Conservation (phyloP, 768 basidiomycete species). For the Serendipita sp. region DNA sequence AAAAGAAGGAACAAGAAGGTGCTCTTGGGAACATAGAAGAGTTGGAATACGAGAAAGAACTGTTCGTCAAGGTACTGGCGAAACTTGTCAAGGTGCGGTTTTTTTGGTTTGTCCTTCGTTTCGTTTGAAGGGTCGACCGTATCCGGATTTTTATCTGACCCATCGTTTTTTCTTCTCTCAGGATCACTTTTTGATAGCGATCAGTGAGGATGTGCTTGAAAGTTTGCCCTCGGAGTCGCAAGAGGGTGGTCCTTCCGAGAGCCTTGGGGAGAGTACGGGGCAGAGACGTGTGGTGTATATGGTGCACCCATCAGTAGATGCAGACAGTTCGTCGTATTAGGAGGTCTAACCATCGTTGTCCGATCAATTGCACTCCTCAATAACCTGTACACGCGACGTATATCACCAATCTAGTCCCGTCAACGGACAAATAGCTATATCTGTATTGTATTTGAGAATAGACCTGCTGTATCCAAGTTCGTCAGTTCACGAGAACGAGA, state of each 20-base stretch:
- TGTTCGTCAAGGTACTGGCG: constrained; percentile 75
- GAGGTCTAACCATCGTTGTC: too few relatives aligned
- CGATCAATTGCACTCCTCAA: too few relatives aligned
- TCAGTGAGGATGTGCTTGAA: constrained; percentile 70
- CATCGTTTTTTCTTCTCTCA: too few relatives aligned
- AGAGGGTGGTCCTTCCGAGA: constrained; percentile 40
- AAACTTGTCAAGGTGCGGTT: constrained; percentile 75
- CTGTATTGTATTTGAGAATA: too few relatives aligned
- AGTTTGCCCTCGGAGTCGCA: constrained; percentile 43
- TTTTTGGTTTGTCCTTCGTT: neutral
- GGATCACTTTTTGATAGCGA: constrained; percentile 76
- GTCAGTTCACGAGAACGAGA: too few relatives aligned
- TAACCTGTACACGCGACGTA: too few relatives aligned
- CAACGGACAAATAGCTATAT: too few relatives aligned
- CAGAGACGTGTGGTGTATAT: constrained; percentile 68
- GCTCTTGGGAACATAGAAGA: constrained; percentile 63
- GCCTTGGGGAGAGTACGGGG: constrained; percentile 31
- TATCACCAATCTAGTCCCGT: too few relatives aligned
- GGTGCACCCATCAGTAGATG: constrained; percentile 80
- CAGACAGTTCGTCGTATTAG: constrained; percentile 27
- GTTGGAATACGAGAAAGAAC: constrained; percentile 77
- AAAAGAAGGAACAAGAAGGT: constrained; percentile 61
- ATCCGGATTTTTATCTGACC: neutral
- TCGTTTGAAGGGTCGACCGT: neutral
- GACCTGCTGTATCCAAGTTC: too few relatives aligned